Base-by-base conservation (phyloP, 1,139 yeast genomes). In the Suhomyces coccinellae region DNA sequence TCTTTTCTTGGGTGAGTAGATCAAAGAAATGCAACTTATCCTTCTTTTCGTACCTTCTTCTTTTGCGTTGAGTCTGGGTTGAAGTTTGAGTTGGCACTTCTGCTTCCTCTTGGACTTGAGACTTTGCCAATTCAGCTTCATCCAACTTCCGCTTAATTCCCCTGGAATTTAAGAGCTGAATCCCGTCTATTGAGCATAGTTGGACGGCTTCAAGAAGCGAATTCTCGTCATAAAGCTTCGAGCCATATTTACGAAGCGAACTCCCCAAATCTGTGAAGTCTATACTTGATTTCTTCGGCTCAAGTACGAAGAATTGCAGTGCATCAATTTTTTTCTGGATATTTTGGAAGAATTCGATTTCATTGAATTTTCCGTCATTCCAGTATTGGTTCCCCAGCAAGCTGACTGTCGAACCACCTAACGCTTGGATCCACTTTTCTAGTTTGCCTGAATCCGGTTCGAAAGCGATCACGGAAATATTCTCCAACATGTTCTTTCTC, bases 21-120 rank as follows among this genome's bases (percentile, higher is more conserved):
- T 67, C 67, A 44, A 70, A 67, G 45, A 69, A 69, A 45, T 68
- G 70, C 36, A 67, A 55, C 22, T 61, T 64, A 42, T 60, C 64
- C 1, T 66, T 69, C 41, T 62, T 61, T 44, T 67, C 67, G 40
- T 67, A 62, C 41, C 61, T 66, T 33, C 66, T 54, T 53, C 74
- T 55, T 46, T 67, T 67, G 35, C 71, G 52, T 33, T 41, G 48
- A 8, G 41, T 39, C 8, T 36, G 33, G 8, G 36, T 33, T 31
- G 45, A 52, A 24, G 26, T 17, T 11, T 24, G 32, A 1, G 53
- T 11, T 6, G 31, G 20, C 24, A 20, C 9, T 20, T 20, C 8
- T 20, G 24, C 7, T 20, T 20, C 8, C 8, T 6, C 24, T 6
- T 20, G 16, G 16, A 9, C 15, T 13, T 13, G 24, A 3, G 15